phyloP scores from a whole-genome alignment of 352 stramenopile species.

The Pythium monospermum region DNA sequence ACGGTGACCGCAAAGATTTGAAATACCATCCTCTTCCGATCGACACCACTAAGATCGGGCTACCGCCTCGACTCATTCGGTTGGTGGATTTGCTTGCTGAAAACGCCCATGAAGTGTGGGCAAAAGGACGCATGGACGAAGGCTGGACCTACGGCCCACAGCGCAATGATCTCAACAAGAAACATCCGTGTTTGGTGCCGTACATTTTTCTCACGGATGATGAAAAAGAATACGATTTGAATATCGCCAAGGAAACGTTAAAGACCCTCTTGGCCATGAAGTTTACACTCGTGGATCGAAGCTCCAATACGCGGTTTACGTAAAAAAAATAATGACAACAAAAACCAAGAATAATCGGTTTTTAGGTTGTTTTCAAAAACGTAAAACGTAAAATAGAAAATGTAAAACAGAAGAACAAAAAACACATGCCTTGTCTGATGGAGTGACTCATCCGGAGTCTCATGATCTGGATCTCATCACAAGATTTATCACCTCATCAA shows the following conservation, averaged over 20 bases:
- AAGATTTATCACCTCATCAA: too few species aligned
- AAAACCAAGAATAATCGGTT: neutral
- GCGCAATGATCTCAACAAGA: constrained; percentile 72
- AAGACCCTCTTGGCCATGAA: constrained; percentile 87
- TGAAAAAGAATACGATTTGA: constrained; percentile 87
- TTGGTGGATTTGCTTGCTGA: constrained; percentile 80
- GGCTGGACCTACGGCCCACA: constrained; percentile 82
- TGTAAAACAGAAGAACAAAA: too few species aligned
- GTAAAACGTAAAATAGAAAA: too few species aligned
- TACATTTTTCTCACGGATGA: constrained; percentile 89
- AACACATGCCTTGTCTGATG: too few species aligned
- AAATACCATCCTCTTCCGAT: constrained; percentile 73
- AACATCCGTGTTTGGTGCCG: constrained; percentile 80
- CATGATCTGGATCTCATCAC: too few species aligned
- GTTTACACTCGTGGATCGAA: constrained; percentile 73
- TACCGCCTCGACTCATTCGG: constrained; percentile 54
- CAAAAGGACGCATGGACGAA: constrained; percentile 83
- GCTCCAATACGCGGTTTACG: constrained; percentile 9
- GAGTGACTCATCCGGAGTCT: too few species aligned
- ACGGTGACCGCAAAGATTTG: constrained; percentile 51
- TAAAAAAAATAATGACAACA: neutral
- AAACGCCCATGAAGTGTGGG: constrained; percentile 86
- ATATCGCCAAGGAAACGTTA: constrained; percentile 83
- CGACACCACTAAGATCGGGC: constrained; percentile 63
- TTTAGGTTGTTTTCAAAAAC: too few species aligned